phyloP scores from a whole-genome alignment of 2,329 filamentous ascomycete genomes.

The Ustulina deusta region DNA sequence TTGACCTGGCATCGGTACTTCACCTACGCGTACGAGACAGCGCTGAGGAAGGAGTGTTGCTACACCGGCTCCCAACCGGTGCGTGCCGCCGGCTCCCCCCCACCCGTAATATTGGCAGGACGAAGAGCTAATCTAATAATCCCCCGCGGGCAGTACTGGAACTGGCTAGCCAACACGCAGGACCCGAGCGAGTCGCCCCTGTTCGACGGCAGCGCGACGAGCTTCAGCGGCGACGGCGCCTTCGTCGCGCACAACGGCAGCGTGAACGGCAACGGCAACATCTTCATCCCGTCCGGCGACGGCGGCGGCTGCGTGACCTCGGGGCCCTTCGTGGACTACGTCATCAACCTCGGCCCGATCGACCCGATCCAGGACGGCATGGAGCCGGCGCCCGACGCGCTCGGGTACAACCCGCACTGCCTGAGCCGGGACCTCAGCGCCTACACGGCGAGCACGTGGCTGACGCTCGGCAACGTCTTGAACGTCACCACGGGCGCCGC shows the following conservation, averaged over 20 bases:
- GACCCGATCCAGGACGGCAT: slow-evolving; percentile 41
- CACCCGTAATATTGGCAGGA: too few relatives aligned
- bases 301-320: slow-evolving; percentile 65
- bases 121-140: slow-evolving; percentile 9
- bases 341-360: slow-evolving; percentile 50
- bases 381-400: slow-evolving; percentile 4
- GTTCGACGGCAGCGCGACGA: slow-evolving; percentile 66
- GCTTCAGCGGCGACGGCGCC: slow-evolving; percentile 62
- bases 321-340: slow-evolving; percentile 55
- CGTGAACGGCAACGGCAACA: slow-evolving; percentile 40
- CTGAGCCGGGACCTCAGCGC: slow-evolving; percentile 43
- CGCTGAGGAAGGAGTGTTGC: slow-evolving; percentile 56
- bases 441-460: slow-evolving; percentile 39
- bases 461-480: slow-evolving; percentile 43
- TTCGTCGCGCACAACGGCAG: slow-evolving; percentile 44
- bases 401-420: slow-evolving; percentile 46
- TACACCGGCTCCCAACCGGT: slow-evolving; percentile 56
- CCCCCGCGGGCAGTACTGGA: slow-evolving; percentile 56
- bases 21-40: slow-evolving; percentile 54
- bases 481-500: slow-evolving; percentile 44
- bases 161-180: slow-evolving; percentile 62
- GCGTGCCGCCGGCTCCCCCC: background rate
- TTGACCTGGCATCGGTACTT: slow-evolving; percentile 60
- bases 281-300: slow-evolving; percentile 58
- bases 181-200: slow-evolving; percentile 62